Conservation (phyloP, 495 filamentous ascomycete species). For the Emericellopsis terricola region DNA sequence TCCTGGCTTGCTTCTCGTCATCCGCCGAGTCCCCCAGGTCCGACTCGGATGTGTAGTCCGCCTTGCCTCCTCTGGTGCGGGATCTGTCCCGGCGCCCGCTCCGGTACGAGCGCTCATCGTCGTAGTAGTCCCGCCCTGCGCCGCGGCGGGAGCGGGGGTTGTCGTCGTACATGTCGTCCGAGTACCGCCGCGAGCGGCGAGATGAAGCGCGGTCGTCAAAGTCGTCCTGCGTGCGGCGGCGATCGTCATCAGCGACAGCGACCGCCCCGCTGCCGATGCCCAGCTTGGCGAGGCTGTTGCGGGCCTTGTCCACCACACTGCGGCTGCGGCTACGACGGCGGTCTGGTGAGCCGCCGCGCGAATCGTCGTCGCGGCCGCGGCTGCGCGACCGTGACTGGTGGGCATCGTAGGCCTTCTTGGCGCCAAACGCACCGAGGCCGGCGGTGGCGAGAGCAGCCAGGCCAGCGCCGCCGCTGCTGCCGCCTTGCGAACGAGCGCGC, state of each 20-base stretch:
- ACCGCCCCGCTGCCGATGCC: slow-evolving; percentile 23
- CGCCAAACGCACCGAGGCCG: slow-evolving; percentile 59
- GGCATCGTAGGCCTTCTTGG: slow-evolving; percentile 59
- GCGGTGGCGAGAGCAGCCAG: slow-evolving; percentile 52
- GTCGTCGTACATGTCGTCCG: slow-evolving; percentile 29
- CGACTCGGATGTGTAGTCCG: slow-evolving; percentile 34
- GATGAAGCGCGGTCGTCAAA: slow-evolving; percentile 13
- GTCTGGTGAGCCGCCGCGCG: slow-evolving; percentile 20
- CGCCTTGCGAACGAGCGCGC: slow-evolving; percentile 29
- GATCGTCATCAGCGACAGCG: slow-evolving; percentile 13
- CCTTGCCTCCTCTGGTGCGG: slow-evolving; percentile 14
- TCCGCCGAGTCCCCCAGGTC: slow-evolving; percentile 58
- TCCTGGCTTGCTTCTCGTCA: slow-evolving; percentile 54
- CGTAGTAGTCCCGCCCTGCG: slow-evolving; percentile 35
- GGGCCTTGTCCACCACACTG: slow-evolving; percentile 26
- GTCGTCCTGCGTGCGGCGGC: slow-evolving; percentile 15
- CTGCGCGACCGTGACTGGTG: slow-evolving; percentile 45
- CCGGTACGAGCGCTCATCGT: slow-evolving; percentile 22
- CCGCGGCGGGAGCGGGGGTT: slow-evolving; percentile 23
- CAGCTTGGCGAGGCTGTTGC: slow-evolving; percentile 24
- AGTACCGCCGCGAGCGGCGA: slow-evolving; percentile 12
- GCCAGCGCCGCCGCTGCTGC: slow-evolving; percentile 24
- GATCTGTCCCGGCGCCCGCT: slow-evolving; percentile 18
- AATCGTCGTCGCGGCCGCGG: slow-evolving; percentile 29
- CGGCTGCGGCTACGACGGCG: slow-evolving; percentile 29